Base-by-base conservation (phyloP, 306 rosid genomes). In the Begonia peltatifolia region DNA sequence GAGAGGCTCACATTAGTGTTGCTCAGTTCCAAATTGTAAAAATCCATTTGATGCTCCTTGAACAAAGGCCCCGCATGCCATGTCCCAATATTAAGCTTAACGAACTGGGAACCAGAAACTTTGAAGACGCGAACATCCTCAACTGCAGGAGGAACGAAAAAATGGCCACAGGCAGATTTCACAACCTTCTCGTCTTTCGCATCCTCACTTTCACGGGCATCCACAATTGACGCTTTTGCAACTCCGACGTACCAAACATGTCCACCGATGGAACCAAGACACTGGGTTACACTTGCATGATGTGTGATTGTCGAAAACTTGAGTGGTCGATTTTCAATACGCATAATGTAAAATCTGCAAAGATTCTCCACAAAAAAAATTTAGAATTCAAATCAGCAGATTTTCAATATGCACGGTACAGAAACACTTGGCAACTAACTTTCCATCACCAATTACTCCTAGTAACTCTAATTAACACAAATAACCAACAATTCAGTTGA, bases 11-110 rank as follows among this genome's bases (percentile, higher is more conserved):
- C 35, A 69, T 83, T 80, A 48, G 94, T 83, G 41, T 80, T 42
- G 66, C 68, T 80, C 11, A 85, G 68, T 59, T 85, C 95, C 25
- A 90, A 68, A 66, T 76, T 90, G 71, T 76, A 85, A 46, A 85
- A 90, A 64, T 80, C 85, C 79, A 81, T 78, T 0, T 71, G 10
- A 12, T 48, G 57, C 38, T 55, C 66, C 72, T 68, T 76, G 63
- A 82, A 90, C 52, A 85, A 66, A 60, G 97, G 97, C 23, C 97
- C 97, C 2, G 92, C 95, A 20, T 90, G 97, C 97, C 95, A 90
- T 49, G 97, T 90, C 61, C 95, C 97, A 0, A 22, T 68, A 18
- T 83, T 65, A 53, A 85, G 85, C 92, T 83, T 85, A 35, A 90
- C 74, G 67, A 83, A 90, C 56, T 82, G 85, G 20, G 82, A 41